phyloP scores from a whole-genome alignment of 2,329 filamentous ascomycete genomes.

The Chalara sp. region DNA sequence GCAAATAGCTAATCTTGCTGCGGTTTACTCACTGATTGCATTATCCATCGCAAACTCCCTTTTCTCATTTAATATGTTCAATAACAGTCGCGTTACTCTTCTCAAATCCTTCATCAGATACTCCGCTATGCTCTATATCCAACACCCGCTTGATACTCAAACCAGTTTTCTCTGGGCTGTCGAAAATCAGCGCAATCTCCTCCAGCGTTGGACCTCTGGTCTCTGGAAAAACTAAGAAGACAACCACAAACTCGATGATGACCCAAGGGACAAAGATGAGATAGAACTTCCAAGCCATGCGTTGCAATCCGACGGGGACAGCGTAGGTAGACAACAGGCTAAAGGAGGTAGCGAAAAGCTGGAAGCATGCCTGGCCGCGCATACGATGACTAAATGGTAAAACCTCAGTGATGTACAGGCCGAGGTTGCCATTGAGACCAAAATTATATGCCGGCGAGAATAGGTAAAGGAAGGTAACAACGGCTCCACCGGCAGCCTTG shows the following conservation, averaged over 20 bases:
- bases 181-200: constrained; percentile 7
- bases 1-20: too few relatives aligned
- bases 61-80: too few relatives aligned
- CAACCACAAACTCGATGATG: constrained; percentile 44
- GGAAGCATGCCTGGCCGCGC: constrained; percentile 25
- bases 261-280: constrained; percentile 47
- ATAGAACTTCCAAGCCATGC: constrained; percentile 57
- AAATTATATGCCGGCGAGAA: constrained; percentile 45
- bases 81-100: too few relatives aligned
- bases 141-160: too few relatives aligned
- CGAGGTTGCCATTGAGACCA: constrained; percentile 48
- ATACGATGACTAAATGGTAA: constrained; percentile 11
- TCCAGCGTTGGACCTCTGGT: constrained; percentile 6
- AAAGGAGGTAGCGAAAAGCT: constrained; percentile 23
- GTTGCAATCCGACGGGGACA: constrained; percentile 54
- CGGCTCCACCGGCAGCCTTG: constrained; percentile 31
- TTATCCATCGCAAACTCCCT: too few relatives aligned
- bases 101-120: too few relatives aligned
- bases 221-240: constrained; percentile 43
- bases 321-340: constrained; percentile 34
- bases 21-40: too few relatives aligned
- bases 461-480: constrained; percentile 41
- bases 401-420: constrained; percentile 28
- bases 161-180: not conserved
- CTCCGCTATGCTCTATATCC: too few relatives aligned